These are phyloP conservation scores for Jackrogersella minutella DNA, from an alignment of 495 filamentous ascomycete species.

Conservation along the genomic window DNA sequence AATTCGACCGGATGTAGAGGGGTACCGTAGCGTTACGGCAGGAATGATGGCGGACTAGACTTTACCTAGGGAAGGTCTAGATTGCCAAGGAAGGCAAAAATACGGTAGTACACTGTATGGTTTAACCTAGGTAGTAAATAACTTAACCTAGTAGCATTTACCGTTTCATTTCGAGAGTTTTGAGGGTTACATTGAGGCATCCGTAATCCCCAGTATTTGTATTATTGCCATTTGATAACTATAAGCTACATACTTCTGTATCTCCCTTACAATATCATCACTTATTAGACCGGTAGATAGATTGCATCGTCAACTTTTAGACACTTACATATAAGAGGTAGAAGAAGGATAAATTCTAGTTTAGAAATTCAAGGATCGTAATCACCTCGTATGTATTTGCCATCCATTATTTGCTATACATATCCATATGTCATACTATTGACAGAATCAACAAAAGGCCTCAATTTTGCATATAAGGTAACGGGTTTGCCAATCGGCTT, in stretches of 20 bases:
- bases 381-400: no score
- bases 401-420: background rate
- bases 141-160: conserved; percentile 6
- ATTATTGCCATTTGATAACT: no score
- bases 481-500: conserved; percentile 1
- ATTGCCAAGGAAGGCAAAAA: conserved; percentile 11
- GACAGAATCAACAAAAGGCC: background rate
- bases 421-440: background rate
- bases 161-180: conserved; percentile 34
- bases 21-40: conserved; percentile 28
- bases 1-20: conserved; percentile 40
- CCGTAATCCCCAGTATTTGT: conserved; percentile 20
- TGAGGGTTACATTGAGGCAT: no score
- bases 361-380: background rate
- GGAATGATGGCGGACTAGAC: conserved; percentile 23
- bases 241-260: conserved; percentile 16
- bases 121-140: background rate
- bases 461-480: conserved; percentile 2
- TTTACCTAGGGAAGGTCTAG: background rate
- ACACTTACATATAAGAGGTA: no score
- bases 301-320: no score
- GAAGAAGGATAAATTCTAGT: no score
- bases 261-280: conserved; percentile 1
- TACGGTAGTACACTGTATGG: conserved; percentile 32
- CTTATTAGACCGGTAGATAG: no score